Evolutionary conservation across 1,284 basidiomycete species (phyloP).

Genomic region (Pisolithus thermaeus): DNA sequence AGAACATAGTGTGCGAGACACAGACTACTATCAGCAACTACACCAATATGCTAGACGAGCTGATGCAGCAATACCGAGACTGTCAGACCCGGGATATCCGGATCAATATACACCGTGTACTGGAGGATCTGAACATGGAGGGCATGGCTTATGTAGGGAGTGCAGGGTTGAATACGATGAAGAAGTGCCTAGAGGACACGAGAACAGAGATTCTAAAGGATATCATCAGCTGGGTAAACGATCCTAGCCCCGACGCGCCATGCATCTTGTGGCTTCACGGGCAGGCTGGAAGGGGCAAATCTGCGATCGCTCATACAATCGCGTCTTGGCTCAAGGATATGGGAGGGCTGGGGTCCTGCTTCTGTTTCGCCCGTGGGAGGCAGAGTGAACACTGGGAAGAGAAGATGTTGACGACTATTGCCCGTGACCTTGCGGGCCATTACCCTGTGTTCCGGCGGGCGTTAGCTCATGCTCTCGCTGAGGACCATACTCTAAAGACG

Average conservation of each 20-base stretch:
- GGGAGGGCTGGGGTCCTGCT: constrained; percentile 5
- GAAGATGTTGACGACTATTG: background rate
- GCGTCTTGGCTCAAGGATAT: constrained; percentile 1
- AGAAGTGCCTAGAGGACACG: constrained; percentile 1
- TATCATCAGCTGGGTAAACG: background rate
- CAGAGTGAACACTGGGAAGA: background rate
- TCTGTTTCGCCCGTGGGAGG: constrained; percentile 2
- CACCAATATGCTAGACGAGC: background rate
- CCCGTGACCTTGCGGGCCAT: background rate
- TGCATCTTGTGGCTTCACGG: constrained; percentile 11
- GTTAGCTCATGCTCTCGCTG: background rate
- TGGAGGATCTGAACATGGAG: background rate
- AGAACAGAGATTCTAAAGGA: background rate
- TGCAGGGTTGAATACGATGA: background rate
- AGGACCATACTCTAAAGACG: background rate
- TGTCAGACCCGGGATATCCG: background rate
- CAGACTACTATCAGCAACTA: background rate
- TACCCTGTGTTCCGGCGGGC: background rate
- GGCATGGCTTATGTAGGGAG: background rate
- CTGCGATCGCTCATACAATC: constrained; percentile 8
- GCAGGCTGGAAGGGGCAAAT: constrained; percentile 8
- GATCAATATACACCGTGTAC: background rate
- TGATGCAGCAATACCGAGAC: background rate
- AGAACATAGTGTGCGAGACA: background rate
- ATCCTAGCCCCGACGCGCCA: background rate